phyloP scores from a whole-genome alignment of 441 rosid species.

The Arabidopsis hybrid region DNA sequence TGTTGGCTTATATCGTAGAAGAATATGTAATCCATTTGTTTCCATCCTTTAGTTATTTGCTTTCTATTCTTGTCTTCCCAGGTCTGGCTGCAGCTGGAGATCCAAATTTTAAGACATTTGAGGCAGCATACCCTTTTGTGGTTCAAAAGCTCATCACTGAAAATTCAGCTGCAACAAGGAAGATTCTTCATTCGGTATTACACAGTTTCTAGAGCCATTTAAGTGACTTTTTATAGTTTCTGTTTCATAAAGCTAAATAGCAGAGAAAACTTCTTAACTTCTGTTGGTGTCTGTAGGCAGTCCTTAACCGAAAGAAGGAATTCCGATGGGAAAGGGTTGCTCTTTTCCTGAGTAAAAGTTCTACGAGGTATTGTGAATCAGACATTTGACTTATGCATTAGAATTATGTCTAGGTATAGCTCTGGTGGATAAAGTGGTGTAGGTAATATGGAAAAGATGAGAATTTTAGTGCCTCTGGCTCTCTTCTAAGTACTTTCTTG shows the following conservation, averaged over 20 bases:
- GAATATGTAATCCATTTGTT: background rate
- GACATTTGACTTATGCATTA: slow-evolving; percentile 1
- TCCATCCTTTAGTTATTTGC: slow-evolving; percentile 14
- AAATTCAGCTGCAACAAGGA: slow-evolving; percentile 69
- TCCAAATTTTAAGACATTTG: slow-evolving; percentile 82
- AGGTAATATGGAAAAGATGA: background rate
- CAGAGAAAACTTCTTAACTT: slow-evolving; percentile 3
- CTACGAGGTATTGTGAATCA: slow-evolving; percentile 59
- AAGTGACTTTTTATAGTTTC: slow-evolving; percentile 3
- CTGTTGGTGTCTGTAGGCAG: slow-evolving; percentile 59
- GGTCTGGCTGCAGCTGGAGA: slow-evolving; percentile 91
- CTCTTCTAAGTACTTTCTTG: slow-evolving; percentile 17
- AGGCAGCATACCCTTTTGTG: slow-evolving; percentile 91
- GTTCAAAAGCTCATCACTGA: slow-evolving; percentile 82
- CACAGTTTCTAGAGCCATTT: slow-evolving; percentile 7
- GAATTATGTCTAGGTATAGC: slow-evolving; percentile 9
- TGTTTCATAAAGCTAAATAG: slow-evolving; percentile 4
- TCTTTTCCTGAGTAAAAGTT: slow-evolving; percentile 73
- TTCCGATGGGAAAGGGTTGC: slow-evolving; percentile 87
- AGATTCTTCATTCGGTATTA: slow-evolving; percentile 79
- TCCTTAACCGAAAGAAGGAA: slow-evolving; percentile 81
- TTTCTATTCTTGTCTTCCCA: slow-evolving; percentile 48
- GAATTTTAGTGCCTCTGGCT: background rate
- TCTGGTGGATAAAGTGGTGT: slow-evolving; percentile 9
- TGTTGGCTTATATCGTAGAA: background rate